Evolutionary conservation across 2,329 filamentous ascomycete genomes (phyloP).

Genomic region (Exophiala bonariae): DNA sequence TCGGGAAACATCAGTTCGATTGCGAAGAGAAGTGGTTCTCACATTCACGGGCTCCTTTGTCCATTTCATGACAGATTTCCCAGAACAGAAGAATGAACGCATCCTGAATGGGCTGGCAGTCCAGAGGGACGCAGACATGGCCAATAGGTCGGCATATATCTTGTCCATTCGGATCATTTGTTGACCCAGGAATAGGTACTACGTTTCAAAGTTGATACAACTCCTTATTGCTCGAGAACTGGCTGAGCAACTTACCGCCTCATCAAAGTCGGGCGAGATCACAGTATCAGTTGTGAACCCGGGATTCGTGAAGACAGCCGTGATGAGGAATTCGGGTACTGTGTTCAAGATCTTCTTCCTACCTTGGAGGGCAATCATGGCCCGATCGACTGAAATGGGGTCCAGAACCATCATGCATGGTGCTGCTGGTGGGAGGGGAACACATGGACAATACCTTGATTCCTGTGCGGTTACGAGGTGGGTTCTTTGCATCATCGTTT

Average conservation of each 20-base stretch:
- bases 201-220: conserved; percentile 12
- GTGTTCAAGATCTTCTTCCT: neutral
- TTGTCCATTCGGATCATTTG: neutral
- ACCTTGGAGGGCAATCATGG: neutral
- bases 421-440: no score
- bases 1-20: conserved; percentile 12
- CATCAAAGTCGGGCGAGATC: neutral
- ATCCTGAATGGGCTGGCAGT: conserved; percentile 2
- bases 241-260: conserved; percentile 4
- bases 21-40: conserved; percentile 12
- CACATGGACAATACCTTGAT: no score
- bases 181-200: conserved; percentile 2
- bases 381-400: neutral
- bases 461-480: no score
- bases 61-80: conserved; percentile 19
- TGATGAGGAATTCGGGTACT: conserved; percentile 1
- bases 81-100: conserved; percentile 14
- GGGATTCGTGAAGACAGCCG: conserved; percentile 4
- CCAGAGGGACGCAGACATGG: conserved; percentile 6
- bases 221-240: conserved; percentile 12
- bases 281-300: conserved; percentile 3
- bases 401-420: conserved; percentile 1
- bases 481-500: no score
- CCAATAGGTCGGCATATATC: conserved; percentile 5
- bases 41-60: conserved; percentile 22